Conservation (phyloP, 352 stramenopile genomes). For the Hyaloperonospora arabidopsidis region DNA sequence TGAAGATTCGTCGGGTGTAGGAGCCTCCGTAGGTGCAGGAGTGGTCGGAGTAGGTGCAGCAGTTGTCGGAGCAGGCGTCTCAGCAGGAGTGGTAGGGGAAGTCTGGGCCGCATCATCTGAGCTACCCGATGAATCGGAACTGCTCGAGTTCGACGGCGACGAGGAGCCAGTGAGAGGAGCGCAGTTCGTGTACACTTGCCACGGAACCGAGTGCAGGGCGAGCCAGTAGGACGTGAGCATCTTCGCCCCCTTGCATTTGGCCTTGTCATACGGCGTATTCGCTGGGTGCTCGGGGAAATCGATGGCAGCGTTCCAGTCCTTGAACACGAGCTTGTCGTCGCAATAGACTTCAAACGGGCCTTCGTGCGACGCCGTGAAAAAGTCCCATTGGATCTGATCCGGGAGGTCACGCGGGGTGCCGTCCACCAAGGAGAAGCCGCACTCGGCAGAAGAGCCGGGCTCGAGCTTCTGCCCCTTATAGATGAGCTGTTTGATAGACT, state of each 20-base stretch:
- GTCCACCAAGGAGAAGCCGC: conserved; percentile 24
- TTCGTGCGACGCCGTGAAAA: conserved; percentile 34
- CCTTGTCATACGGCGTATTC: conserved; percentile 37
- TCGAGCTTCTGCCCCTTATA: conserved; percentile 20
- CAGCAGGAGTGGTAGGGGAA: conserved; percentile 1
- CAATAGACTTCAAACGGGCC: conserved; percentile 43
- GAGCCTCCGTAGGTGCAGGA: too few species aligned
- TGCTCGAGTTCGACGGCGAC: conserved; percentile 14
- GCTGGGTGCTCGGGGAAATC: conserved; percentile 27
- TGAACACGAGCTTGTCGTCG: conserved; percentile 32
- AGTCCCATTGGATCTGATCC: conserved; percentile 30
- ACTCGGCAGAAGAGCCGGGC: conserved; percentile 24
- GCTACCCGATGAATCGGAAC: conserved; percentile 3
- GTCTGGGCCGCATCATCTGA: conserved; percentile 3
- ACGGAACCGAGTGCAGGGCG: conserved; percentile 33
- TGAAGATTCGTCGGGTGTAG: neutral
- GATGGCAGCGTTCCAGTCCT: conserved; percentile 35
- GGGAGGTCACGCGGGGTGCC: conserved; percentile 22
- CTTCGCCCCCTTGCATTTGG: conserved; percentile 24
- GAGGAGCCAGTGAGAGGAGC: conserved; percentile 21
- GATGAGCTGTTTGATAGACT: conserved; percentile 26
- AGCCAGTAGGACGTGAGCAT: conserved; percentile 42
- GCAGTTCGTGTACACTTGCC: conserved; percentile 50
- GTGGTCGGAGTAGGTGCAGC: conserved; percentile 9
- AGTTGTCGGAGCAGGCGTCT: conserved; percentile 8